These are phyloP conservation scores for Graphiopsis chlorocephala DNA, from an alignment of 2,329 filamentous ascomycete species.

Conservation along the genomic window DNA sequence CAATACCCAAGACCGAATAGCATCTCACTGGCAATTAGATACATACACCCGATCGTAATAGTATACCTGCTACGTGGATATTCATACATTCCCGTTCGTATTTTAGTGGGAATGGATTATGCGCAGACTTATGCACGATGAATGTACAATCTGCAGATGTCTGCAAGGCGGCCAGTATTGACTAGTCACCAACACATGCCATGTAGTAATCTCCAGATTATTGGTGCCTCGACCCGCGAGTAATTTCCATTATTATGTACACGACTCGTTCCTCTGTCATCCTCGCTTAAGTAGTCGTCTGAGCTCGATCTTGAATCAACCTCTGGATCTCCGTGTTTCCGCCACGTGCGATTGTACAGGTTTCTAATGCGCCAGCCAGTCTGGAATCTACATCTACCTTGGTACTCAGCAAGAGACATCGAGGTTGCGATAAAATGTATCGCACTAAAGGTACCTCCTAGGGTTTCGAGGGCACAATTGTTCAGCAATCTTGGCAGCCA, in stretches of 20 bases:
- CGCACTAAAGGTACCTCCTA: neutral
- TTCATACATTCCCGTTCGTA: no score
- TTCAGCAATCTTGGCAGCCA: neutral
- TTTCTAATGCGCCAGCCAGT: neutral
- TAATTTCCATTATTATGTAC: neutral
- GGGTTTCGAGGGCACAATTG: neutral
- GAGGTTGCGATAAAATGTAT: neutral
- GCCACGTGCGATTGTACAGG: neutral
- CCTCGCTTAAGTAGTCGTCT: neutral
- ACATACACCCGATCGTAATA: neutral
- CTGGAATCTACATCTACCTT: no score
- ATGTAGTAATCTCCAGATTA: neutral
- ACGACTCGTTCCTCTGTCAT: neutral
- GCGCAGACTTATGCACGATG: neutral
- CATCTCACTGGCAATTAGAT: neutral
- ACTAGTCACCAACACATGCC: neutral
- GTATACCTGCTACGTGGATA: neutral
- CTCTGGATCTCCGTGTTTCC: neutral
- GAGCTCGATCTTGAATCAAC: neutral
- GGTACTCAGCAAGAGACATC: neutral
- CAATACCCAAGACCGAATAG: neutral
- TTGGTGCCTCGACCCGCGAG: neutral
- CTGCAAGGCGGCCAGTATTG: neutral
- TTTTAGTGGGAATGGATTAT: neutral
- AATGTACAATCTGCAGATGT: neutral